Evolutionary conservation across 768 basidiomycete species (phyloP).

Genomic region (Cubamyces sp.): DNA sequence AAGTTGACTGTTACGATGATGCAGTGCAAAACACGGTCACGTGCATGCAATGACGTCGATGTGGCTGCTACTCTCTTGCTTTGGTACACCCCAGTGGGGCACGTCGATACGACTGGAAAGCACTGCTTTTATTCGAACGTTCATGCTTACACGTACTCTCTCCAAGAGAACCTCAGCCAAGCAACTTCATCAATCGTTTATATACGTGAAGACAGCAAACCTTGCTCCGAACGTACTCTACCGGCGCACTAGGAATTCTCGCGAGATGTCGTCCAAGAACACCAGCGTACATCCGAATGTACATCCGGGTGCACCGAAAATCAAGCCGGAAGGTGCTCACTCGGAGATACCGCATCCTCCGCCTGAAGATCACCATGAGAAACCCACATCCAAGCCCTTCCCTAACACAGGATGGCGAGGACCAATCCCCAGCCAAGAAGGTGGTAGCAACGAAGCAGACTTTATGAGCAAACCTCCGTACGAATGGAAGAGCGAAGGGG

Average conservation of each 20-base stretch:
- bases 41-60: slow-evolving; percentile 11
- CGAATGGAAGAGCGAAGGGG: slow-evolving; percentile 31
- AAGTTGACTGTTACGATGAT: neutral
- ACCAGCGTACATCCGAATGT: slow-evolving; percentile 23
- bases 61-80: neutral
- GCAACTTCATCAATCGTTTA: too few species aligned
- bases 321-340: slow-evolving; percentile 21
- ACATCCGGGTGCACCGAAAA: slow-evolving; percentile 22
- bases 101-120: neutral
- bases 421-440: slow-evolving; percentile 30
- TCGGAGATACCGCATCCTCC: slow-evolving; percentile 31
- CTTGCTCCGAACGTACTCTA: too few species aligned
- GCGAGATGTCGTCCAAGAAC: neutral
- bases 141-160: neutral
- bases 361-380: slow-evolving; percentile 27
- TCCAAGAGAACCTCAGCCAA: neutral
- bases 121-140: neutral
- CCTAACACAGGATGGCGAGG: slow-evolving; percentile 36
- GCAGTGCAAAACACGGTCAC: slow-evolving; percentile 12
- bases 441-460: slow-evolving; percentile 32
- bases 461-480: slow-evolving; percentile 39
- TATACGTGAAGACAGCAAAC: too few species aligned
- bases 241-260: neutral
- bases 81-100: neutral
- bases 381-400: slow-evolving; percentile 10